Evolutionary conservation across 768 basidiomycete species (phyloP), one percentile per base, ranked within the genome.

Genomic region (Pilatotrama ljubarskyi): DNA sequence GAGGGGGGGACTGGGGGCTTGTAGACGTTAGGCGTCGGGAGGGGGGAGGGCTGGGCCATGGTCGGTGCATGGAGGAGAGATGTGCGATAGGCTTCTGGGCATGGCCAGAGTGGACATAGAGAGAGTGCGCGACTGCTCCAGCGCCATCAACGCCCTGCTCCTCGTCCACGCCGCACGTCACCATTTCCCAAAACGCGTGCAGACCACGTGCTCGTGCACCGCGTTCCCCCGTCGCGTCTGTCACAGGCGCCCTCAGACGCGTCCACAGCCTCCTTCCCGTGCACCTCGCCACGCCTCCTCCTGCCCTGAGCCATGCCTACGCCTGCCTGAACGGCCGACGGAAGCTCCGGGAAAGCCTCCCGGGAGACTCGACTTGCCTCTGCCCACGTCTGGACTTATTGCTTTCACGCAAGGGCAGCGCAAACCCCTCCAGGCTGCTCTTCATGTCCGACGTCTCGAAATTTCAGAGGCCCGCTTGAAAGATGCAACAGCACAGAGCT

Each of bases 11-110:
- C 20, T n/a, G 62, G 59, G 14, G 61, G 63, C 29, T 66, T 52
- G 58, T 56, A 57, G 29, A 63, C 54, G 60, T 63, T 64, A 55
- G 59, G 40, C 35, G 48, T 53, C 38, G 68, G 58, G 51, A 58
- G 29, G 64, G 51, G 36, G 62, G 63, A 14, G 53, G 59, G 63
- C 54, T 65, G 66, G 13, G 70, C 58, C 70, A 71, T 71, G 69
- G 53, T 58, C 51, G 35, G 60, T 61, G 51, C 62, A 65, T 63
- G 53, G n/a, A 47, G 64, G 51, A 50, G 44, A 55, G 40, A 55
- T 37, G 49, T 44, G 61, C 25, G 42, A 63, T 47, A 42, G 26
- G 35, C 41, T 37, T 47, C 40, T 46, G 40, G 38, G 60, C 42
- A 51, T 56, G 60, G 55, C 32, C n/a, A 7, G 55, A 17, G 55